A percentile compares a stretch with the other conserved stretches of the same genome.
Conservation (phyloP, 176 grass and related monocot genomes). For the Pontederia paniculata region DNA sequence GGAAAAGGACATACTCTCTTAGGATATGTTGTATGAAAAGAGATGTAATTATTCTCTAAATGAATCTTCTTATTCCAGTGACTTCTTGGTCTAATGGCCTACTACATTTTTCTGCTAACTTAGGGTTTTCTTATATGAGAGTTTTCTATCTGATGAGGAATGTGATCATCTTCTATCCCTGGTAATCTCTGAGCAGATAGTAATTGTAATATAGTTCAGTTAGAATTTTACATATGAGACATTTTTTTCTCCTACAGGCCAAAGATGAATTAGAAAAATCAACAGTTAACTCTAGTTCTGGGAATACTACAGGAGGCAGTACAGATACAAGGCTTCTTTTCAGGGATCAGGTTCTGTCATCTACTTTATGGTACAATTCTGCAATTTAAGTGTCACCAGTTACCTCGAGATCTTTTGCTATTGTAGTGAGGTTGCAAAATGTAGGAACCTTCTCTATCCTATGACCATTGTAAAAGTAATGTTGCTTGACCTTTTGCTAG, state of each 20-base stretch:
- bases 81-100: conserved; percentile 27
- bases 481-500: too few relatives aligned
- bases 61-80: not conserved
- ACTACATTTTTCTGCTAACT: conserved; percentile 45
- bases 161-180: conserved; percentile 57
- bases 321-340: conserved; percentile 21
- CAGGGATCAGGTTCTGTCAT: conserved; percentile 33
- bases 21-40: too few relatives aligned
- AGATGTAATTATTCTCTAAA: not conserved
- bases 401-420: too few relatives aligned
- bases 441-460: too few relatives aligned
- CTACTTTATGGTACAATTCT: too few relatives aligned
- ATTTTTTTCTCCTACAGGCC: conserved; percentile 37
- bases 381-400: too few relatives aligned
- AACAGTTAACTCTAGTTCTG: conserved; percentile 22
- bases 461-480: too few relatives aligned
- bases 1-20: too few relatives aligned
- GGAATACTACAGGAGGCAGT: conserved; percentile 26
- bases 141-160: conserved; percentile 70
- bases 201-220: conserved; percentile 10
- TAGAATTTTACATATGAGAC: not conserved
- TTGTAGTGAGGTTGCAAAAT: too few relatives aligned
- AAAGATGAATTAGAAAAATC: conserved; percentile 29
- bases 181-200: conserved; percentile 37
- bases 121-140: conserved; percentile 96